Conservation (phyloP, 2,329 filamentous ascomycete species). For the Colletotrichum sp. region DNA sequence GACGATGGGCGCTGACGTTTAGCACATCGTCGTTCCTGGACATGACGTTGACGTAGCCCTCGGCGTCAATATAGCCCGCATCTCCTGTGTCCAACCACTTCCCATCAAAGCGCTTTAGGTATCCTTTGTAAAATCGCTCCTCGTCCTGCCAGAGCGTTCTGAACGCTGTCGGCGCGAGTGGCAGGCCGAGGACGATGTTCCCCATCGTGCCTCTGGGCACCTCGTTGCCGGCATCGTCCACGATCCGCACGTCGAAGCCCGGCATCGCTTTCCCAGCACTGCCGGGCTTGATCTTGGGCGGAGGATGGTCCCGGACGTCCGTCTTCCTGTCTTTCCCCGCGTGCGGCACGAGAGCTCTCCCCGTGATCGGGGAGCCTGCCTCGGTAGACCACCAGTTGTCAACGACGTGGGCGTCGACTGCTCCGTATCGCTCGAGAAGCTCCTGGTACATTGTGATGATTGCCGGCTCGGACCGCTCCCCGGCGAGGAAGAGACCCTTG, state of each 20-base stretch:
- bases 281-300: conserved; percentile 74
- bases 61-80: conserved; percentile 81
- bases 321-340: conserved; percentile 60
- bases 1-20: conserved; percentile 92
- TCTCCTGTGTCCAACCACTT: conserved; percentile 92
- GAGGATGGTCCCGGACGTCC: conserved; percentile 38
- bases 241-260: conserved; percentile 85
- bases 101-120: conserved; percentile 81
- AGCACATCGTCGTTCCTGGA: conserved; percentile 82
- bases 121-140: conserved; percentile 83
- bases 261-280: conserved; percentile 92
- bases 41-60: conserved; percentile 72
- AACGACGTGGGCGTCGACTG: conserved; percentile 62
- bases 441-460: conserved; percentile 83
- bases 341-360: conserved; percentile 60
- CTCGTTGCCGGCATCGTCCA: conserved; percentile 80
- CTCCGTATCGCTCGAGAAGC: conserved; percentile 71
- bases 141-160: conserved; percentile 87
- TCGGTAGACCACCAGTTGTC: conserved; percentile 70
- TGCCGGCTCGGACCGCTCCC: conserved; percentile 86
- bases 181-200: conserved; percentile 86
- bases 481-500: conserved; percentile 81
- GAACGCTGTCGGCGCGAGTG: conserved; percentile 85
- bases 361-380: conserved; percentile 63
- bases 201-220: conserved; percentile 79